Conservation (phyloP, 306 rosid species). For the Spatholobus suberectus region DNA sequence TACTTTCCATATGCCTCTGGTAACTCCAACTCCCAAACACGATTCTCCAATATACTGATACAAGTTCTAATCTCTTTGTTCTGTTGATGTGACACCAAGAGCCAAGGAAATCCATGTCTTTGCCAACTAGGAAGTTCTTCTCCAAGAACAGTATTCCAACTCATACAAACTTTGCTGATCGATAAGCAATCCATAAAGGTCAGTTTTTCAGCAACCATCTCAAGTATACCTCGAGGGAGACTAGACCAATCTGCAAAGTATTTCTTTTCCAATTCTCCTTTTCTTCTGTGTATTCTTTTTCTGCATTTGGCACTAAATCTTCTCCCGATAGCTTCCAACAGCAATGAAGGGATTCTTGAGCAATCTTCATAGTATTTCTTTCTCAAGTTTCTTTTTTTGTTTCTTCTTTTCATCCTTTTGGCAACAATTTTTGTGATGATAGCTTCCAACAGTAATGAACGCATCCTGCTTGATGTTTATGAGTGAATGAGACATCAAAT, state of each 20-base stretch:
- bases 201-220: slow-evolving; percentile 50
- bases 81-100: slow-evolving; percentile 63
- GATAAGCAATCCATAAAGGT: slow-evolving; percentile 58
- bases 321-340: slow-evolving; percentile 33
- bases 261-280: slow-evolving; percentile 39
- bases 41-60: slow-evolving; percentile 57
- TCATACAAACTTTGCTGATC: slow-evolving; percentile 59
- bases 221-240: slow-evolving; percentile 49
- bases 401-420: slow-evolving; percentile 45
- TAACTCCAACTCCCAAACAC: slow-evolving; percentile 62
- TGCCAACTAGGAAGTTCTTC: slow-evolving; percentile 58
- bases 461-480: slow-evolving; percentile 33
- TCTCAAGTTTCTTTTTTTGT: slow-evolving; percentile 37
- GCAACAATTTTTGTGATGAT: slow-evolving; percentile 43
- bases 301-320: slow-evolving; percentile 40
- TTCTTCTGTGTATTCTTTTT: slow-evolving; percentile 31
- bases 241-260: slow-evolving; percentile 56
- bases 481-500: slow-evolving; percentile 6
- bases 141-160: slow-evolving; percentile 59
- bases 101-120: slow-evolving; percentile 65
- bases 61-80: slow-evolving; percentile 56
- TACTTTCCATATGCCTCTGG: slow-evolving; percentile 52
- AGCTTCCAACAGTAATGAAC: slow-evolving; percentile 36
- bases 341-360: slow-evolving; percentile 18
- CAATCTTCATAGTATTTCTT: slow-evolving; percentile 27